Conservation (phyloP, 2,329 filamentous ascomycete species). For the Sporothrix humicola region DNA sequence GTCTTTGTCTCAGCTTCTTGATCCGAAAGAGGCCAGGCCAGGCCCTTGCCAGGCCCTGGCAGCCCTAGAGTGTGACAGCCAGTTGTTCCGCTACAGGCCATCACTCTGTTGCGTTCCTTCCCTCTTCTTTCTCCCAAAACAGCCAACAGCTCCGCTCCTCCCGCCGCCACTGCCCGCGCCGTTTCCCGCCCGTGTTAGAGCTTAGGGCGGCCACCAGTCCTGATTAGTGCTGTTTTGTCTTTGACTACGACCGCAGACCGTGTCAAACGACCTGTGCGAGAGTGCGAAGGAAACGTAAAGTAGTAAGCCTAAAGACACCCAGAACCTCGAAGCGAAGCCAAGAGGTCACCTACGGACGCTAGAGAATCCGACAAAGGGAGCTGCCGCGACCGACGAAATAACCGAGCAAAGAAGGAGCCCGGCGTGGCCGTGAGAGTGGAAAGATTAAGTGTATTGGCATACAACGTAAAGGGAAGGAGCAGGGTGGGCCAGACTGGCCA, state of each 20-base stretch:
- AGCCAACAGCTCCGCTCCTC: slow-evolving; percentile 29
- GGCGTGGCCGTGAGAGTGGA: not conserved
- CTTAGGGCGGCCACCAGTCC: slow-evolving; percentile 14
- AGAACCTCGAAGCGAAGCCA: not conserved
- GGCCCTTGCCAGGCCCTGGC: not conserved
- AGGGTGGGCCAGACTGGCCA: not conserved
- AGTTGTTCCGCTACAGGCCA: not conserved
- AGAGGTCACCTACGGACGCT: not conserved
- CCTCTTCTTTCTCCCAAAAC: not conserved
- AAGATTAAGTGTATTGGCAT: not conserved
- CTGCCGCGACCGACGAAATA: slow-evolving; percentile 21
- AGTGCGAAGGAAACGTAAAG: not conserved
- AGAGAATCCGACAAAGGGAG: slow-evolving; percentile 9
- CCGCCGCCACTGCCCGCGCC: slow-evolving; percentile 29
- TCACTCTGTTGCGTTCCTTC: not conserved
- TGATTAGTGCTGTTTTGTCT: slow-evolving; percentile 8
- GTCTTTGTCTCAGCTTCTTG: not conserved
- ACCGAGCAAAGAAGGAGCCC: not conserved
- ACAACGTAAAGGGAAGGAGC: not conserved
- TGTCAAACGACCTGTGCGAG: too few species aligned
- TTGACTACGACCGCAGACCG: not conserved
- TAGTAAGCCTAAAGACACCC: not conserved
- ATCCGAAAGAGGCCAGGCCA: slow-evolving; percentile 12
- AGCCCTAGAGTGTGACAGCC: slow-evolving; percentile 19
- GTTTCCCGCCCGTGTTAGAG: slow-evolving; percentile 20